Evolutionary conservation across 2,329 filamentous ascomycete species (phyloP).

Genomic region (Helotiales sp.): DNA sequence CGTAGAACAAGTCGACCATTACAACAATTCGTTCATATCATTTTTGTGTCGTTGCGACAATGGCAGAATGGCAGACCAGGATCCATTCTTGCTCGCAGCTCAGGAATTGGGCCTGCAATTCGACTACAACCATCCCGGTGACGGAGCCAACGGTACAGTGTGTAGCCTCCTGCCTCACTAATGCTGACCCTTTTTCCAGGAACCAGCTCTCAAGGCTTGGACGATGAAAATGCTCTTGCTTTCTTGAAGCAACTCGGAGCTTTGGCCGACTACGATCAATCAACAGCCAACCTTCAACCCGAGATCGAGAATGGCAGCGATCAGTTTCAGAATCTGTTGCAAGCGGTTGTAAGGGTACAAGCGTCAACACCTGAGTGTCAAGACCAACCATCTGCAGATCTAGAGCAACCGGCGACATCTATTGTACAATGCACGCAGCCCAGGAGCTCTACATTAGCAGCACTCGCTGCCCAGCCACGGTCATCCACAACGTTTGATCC

Average conservation of each 20-base stretch:
- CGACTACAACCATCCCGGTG: too few species aligned
- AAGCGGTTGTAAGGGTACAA: conserved; percentile 28
- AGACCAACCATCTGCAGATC: background rate
- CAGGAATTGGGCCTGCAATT: too few species aligned
- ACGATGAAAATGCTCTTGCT: background rate
- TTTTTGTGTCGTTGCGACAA: too few species aligned
- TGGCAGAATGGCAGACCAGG: too few species aligned
- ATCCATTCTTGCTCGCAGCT: too few species aligned
- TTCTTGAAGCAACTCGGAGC: too few species aligned
- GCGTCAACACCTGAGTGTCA: background rate
- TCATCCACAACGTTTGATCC: too few species aligned
- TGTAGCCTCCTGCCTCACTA: background rate
- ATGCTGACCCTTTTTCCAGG: background rate
- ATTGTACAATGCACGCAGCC: too few species aligned
- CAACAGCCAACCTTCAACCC: background rate
- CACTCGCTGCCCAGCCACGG: too few species aligned
- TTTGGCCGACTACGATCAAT: background rate
- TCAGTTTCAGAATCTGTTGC: conserved; percentile 29
- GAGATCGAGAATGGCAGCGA: conserved; percentile 16
- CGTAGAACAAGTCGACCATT: too few species aligned
- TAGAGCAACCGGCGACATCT: conserved; percentile 1
- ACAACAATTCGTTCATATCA: too few species aligned
- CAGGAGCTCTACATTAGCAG: too few species aligned
- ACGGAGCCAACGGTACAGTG: background rate
- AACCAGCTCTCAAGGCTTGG: background rate